A percentile compares a stretch with the other conserved stretches of the same genome.
phyloP scores from a whole-genome alignment of 1,139 yeast species.

The Groenewaldozyma sp. region DNA sequence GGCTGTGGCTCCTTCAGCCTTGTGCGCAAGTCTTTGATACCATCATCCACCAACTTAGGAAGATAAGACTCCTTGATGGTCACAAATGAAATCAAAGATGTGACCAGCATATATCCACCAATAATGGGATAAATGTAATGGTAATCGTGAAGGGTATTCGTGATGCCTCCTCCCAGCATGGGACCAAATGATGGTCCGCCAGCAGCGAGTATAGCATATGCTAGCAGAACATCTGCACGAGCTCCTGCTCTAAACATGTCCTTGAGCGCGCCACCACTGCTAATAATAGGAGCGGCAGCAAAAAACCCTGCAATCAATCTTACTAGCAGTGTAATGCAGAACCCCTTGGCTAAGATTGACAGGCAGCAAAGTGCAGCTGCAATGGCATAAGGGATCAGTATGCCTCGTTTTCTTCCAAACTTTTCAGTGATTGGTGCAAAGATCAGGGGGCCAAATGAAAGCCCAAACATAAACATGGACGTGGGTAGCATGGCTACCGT shows the following conservation, averaged over 20 bases:
- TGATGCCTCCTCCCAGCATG: conserved; percentile 11
- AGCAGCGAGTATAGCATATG: conserved; percentile 15
- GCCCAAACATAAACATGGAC: conserved; percentile 13
- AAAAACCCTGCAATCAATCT: conserved; percentile 13
- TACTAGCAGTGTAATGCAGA: conserved; percentile 8
- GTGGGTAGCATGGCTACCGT: conserved; percentile 12
- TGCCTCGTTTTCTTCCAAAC: conserved; percentile 12
- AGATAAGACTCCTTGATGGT: conserved; percentile 9
- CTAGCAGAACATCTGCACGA: conserved; percentile 13
- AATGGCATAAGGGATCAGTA: conserved; percentile 1
- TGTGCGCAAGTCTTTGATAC: conserved; percentile 5
- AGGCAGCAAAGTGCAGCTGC: conserved; percentile 8
- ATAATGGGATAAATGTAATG: conserved; percentile 9
- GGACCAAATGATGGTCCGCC: conserved; percentile 17
- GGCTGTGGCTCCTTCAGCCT: too few species aligned
- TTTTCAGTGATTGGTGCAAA: conserved; percentile 14
- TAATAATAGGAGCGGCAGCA: conserved; percentile 15
- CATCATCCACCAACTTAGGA: conserved; percentile 8
- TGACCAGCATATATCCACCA: conserved; percentile 8
- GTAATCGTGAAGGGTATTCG: conserved; percentile 8
- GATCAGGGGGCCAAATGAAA: conserved; percentile 13
- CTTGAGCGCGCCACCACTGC: conserved; percentile 15
- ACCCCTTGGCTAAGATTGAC: conserved; percentile 7
- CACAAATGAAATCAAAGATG: conserved; percentile 5
- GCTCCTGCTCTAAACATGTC: conserved; percentile 13